These are phyloP conservation scores for Imleria badia DNA, from an alignment of 768 basidiomycete species.

Conservation along the genomic window DNA sequence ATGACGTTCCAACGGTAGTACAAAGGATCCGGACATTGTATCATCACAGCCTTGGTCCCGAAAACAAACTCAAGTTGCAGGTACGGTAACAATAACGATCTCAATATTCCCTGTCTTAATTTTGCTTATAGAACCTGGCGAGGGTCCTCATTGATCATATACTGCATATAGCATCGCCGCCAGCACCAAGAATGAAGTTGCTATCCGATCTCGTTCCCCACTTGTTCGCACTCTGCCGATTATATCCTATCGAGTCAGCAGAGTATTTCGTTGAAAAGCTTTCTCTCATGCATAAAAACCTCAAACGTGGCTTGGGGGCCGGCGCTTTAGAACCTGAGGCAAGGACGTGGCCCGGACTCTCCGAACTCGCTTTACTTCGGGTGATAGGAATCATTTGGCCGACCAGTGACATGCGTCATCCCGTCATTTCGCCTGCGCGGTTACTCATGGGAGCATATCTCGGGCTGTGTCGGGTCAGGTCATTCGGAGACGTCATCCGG, in stretches of 20 bases:
- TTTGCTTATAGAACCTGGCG: constrained; percentile 55
- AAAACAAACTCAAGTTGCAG: constrained; percentile 92
- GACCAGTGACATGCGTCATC: constrained; percentile 91
- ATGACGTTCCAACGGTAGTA: constrained; percentile 75
- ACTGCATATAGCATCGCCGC: constrained; percentile 67
- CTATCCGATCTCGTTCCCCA: constrained; percentile 74
- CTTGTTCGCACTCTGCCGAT: constrained; percentile 69
- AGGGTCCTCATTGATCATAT: constrained; percentile 86
- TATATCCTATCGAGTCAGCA: constrained; percentile 81
- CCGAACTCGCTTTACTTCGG: constrained; percentile 81
- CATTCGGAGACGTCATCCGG: constrained; percentile 70
- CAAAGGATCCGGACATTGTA: constrained; percentile 89
- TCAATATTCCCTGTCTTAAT: not conserved
- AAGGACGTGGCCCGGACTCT: constrained; percentile 85
- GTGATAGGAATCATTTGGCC: constrained; percentile 85
- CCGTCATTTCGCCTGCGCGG: constrained; percentile 82
- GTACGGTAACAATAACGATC: constrained; percentile 40
- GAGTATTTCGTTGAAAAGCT: constrained; percentile 81
- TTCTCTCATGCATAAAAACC: constrained; percentile 89
- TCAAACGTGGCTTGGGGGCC: constrained; percentile 74
- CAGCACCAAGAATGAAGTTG: constrained; percentile 56
- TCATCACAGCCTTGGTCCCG: constrained; percentile 88
- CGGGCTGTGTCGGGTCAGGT: constrained; percentile 76
- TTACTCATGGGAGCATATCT: constrained; percentile 92
- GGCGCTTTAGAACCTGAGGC: constrained; percentile 60